These are phyloP conservation scores for Pelargonium nanum DNA, from an alignment of 345 rosid genomes.

Conservation along the genomic window DNA sequence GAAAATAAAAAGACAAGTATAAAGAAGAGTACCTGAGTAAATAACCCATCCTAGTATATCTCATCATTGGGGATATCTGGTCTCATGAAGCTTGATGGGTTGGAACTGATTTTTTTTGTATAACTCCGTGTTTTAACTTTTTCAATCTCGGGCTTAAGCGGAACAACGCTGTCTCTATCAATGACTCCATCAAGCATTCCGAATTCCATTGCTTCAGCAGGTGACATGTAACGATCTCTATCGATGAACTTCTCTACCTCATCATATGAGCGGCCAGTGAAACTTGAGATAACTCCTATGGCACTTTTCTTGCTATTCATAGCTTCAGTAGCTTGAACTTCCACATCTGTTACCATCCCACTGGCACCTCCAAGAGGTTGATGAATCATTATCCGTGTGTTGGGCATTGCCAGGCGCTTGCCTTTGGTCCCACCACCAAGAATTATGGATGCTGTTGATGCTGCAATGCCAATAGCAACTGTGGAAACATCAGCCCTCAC, in stretches of 20 bases:
- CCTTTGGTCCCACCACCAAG: conserved; percentile 96
- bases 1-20: background rate
- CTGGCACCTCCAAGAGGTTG: conserved; percentile 92
- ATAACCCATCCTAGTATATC: conserved; percentile 35
- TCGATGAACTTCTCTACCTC: conserved; percentile 73
- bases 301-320: conserved; percentile 71
- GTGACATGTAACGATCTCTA: conserved; percentile 84
- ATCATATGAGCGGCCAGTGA: conserved; percentile 62
- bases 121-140: conserved; percentile 51
- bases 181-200: conserved; percentile 93
- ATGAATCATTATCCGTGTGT: conserved; percentile 86
- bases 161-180: conserved; percentile 81
- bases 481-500: conserved; percentile 93
- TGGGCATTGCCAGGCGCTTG: conserved; percentile 94
- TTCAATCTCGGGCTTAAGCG: conserved; percentile 71
- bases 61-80: conserved; percentile 91
- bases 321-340: conserved; percentile 76
- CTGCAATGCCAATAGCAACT: conserved; percentile 75
- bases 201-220: conserved; percentile 85
- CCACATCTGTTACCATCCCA: conserved; percentile 76
- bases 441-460: conserved; percentile 86
- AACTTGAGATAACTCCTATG: conserved; percentile 50
- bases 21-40: conserved; percentile 22
- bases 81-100: conserved; percentile 71
- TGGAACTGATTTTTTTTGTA: conserved; percentile 42